These are phyloP conservation scores for Colletotrichum liriopes DNA, from an alignment of 2,329 filamentous ascomycete genomes.

Conservation along the genomic window DNA sequence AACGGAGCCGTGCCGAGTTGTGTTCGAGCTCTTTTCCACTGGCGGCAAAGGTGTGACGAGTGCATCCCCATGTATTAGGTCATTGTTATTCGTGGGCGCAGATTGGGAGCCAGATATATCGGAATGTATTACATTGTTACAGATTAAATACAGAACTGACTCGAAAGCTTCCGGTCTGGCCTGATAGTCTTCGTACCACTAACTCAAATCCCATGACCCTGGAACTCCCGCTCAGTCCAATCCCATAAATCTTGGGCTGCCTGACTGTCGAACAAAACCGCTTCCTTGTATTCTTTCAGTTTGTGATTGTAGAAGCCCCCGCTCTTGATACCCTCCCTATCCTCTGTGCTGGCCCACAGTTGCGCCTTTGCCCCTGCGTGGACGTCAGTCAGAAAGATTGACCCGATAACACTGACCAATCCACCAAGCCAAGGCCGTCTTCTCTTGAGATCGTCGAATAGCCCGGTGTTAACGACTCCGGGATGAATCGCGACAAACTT, in stretches of 20 bases:
- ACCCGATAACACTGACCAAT: background rate
- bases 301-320: background rate
- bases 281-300: conserved; percentile 1
- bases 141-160: no score
- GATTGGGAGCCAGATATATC: no score
- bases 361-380: background rate
- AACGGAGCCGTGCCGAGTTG: no score
- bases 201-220: no score
- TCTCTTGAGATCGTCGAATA: background rate
- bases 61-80: no score
- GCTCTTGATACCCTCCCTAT: background rate
- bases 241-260: background rate
- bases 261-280: background rate
- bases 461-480: conserved; percentile 44
- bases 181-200: no score
- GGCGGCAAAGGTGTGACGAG: no score
- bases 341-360: conserved; percentile 2
- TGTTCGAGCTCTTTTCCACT: no score
- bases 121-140: no score
- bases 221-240: conserved; percentile 4
- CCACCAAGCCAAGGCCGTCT: background rate
- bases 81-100: no score
- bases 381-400: background rate
- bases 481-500: conserved; percentile 50
- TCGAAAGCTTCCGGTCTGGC: no score